Evolutionary conservation across 495 filamentous ascomycete species (phyloP).

Genomic region (Rusavskia elegans): DNA sequence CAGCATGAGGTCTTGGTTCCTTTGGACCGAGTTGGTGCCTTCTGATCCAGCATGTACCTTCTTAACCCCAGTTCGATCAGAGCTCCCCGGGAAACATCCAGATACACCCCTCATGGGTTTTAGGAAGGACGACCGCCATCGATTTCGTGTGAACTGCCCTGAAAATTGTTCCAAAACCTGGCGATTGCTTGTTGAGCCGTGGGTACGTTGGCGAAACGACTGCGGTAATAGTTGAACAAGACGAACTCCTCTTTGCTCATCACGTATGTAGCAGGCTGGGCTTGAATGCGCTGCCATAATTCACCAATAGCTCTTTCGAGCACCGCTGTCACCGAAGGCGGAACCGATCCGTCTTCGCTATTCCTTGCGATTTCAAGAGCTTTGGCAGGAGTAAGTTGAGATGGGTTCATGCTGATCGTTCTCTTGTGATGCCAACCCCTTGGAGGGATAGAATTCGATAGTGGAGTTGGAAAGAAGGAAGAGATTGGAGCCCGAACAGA

Average conservation of each 20-base stretch:
- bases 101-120: background rate
- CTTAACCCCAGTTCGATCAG: too few species aligned
- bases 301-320: constrained; percentile 40
- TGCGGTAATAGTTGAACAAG: constrained; percentile 60
- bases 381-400: constrained; percentile 24
- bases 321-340: constrained; percentile 31
- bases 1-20: too few species aligned
- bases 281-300: constrained; percentile 46
- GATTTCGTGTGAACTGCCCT: constrained; percentile 10
- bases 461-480: background rate
- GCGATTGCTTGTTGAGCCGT: constrained; percentile 28
- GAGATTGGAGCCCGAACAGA: background rate
- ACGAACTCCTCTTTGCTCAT: constrained; percentile 57
- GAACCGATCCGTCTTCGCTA: constrained; percentile 37
- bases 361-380: constrained; percentile 56
- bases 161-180: constrained; percentile 33
- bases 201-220: constrained; percentile 31
- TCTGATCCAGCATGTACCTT: too few species aligned
- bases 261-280: constrained; percentile 44
- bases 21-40: too few species aligned
- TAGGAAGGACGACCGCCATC: constrained; percentile 3
- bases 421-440: too few species aligned
- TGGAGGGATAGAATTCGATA: too few species aligned
- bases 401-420: background rate
- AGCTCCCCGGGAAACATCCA: background rate